Evolutionary conservation across 129 eudicot species (phyloP).

Genomic region (Lactuca saligna): DNA sequence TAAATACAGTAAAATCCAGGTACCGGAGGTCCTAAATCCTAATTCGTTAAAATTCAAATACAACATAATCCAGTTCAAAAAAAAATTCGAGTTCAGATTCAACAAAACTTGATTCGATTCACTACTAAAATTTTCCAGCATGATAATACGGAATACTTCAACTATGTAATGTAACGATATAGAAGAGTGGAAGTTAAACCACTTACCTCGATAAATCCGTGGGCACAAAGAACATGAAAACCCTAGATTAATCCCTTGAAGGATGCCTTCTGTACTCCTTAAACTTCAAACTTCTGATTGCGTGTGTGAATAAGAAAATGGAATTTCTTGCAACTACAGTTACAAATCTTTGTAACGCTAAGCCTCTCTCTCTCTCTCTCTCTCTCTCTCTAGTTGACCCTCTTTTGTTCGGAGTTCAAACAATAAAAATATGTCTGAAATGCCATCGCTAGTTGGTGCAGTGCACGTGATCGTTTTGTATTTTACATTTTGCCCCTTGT

Average conservation of each 20-base stretch:
- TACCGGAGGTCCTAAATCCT: slow-evolving; percentile 2
- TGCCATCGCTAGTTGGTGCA: neutral
- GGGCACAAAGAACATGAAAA: slow-evolving; percentile 7
- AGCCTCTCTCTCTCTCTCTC: slow-evolving; percentile 19
- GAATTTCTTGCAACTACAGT: slow-evolving; percentile 29
- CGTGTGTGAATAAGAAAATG: slow-evolving; percentile 8
- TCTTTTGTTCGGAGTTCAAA: slow-evolving; percentile 27
- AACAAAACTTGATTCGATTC: neutral
- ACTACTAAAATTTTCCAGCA: neutral
- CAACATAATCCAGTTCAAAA: neutral
- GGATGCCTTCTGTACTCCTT: slow-evolving; percentile 11
- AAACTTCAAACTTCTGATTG: slow-evolving; percentile 12
- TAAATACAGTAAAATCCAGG: neutral
- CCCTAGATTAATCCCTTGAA: slow-evolving; percentile 23
- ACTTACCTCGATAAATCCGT: slow-evolving; percentile 39
- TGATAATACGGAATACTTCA: slow-evolving; percentile 5
- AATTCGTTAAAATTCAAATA: neutral
- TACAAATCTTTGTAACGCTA: slow-evolving; percentile 16
- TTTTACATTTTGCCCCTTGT: slow-evolving; percentile 15
- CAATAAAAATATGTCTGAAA: slow-evolving; percentile 2
- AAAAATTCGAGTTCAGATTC: neutral
- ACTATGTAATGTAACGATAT: slow-evolving; percentile 10
- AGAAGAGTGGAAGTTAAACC: neutral
- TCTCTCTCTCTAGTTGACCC: slow-evolving; percentile 20
- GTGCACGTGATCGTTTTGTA: neutral